A percentile compares a stretch with the other conserved stretches of the same genome.
phyloP scores from a whole-genome alignment of 2,329 filamentous ascomycete species.

The Claviceps citrina region DNA sequence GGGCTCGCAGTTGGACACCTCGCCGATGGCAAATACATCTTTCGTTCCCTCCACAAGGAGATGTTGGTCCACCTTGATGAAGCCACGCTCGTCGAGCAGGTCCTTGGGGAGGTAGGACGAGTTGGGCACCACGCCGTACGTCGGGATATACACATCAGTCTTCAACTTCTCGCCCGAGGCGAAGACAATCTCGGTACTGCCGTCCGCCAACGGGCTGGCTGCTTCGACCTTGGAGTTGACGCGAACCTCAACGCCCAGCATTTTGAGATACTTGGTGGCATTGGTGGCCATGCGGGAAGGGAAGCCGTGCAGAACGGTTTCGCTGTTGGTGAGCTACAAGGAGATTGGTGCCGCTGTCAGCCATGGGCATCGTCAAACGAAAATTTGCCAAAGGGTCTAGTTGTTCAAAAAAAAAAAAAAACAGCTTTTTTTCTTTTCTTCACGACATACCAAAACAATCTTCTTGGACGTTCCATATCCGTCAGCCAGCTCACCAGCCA shows the following conservation, averaged over 20 bases:
- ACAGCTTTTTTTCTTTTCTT: too few relatives aligned
- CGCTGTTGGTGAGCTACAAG: background rate
- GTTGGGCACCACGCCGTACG: background rate
- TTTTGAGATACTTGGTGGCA: background rate
- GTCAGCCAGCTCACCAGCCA: constrained; percentile 19
- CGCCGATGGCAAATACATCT: background rate
- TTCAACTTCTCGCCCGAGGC: background rate
- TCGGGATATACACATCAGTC: background rate
- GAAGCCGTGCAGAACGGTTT: background rate
- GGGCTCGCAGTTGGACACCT: background rate
- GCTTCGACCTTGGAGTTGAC: background rate
- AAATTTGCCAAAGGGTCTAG: too few relatives aligned
- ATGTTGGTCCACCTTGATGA: background rate
- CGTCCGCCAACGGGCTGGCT: background rate
- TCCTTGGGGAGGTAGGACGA: background rate
- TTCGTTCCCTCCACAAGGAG: background rate
- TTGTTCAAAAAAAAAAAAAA: background rate
- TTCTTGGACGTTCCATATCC: constrained; percentile 13
- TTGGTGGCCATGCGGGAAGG: background rate
- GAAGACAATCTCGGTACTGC: background rate
- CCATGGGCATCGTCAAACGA: background rate
- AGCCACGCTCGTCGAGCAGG: background rate
- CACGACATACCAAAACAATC: background rate
- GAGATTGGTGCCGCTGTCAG: background rate
- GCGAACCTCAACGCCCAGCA: background rate